These are phyloP conservation scores for Arabidopsis hybrid DNA, from an alignment of 441 rosid genomes.

Conservation along the genomic window DNA sequence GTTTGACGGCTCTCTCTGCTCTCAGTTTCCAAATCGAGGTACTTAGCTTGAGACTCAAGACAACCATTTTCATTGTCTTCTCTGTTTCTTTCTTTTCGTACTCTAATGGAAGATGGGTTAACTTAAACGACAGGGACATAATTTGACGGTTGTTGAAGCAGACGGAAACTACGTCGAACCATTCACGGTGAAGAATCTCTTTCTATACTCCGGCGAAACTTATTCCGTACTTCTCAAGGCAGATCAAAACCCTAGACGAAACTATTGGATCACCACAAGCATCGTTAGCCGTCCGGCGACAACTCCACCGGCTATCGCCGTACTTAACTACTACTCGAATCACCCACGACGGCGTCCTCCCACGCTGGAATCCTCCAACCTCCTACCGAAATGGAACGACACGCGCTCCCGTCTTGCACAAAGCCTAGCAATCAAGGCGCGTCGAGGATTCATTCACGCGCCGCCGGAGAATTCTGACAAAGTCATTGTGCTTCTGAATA, in stretches of 20 bases:
- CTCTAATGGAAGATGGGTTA: not conserved
- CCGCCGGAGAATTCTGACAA: conserved; percentile 61
- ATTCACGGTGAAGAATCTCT: conserved; percentile 62
- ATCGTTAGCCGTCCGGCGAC: conserved; percentile 58
- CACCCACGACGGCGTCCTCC: conserved; percentile 59
- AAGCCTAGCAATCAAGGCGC: conserved; percentile 63
- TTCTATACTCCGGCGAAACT: conserved; percentile 81
- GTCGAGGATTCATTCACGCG: conserved; percentile 40
- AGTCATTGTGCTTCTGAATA: conserved; percentile 61
- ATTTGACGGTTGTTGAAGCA: conserved; percentile 78
- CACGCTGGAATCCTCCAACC: conserved; percentile 48
- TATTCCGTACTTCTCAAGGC: conserved; percentile 70
- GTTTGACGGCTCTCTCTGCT: conserved; percentile 75
- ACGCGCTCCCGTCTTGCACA: conserved; percentile 49
- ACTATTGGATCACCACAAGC: conserved; percentile 69
- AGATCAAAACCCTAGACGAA: conserved; percentile 62
- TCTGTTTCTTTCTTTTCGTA: not conserved
- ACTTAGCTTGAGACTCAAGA: not conserved
- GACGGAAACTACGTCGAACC: conserved; percentile 83
- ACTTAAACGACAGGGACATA: conserved; percentile 60
- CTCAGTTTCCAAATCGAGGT: conserved; percentile 90
- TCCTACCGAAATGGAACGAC: conserved; percentile 57
- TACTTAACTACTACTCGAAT: conserved; percentile 69
- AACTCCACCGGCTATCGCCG: conserved; percentile 56
- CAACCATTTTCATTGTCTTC: not conserved